Evolutionary conservation across 371 early-diverging fungal genomes (phyloP).

Genomic region (Amoeboradix gromovi): DNA sequence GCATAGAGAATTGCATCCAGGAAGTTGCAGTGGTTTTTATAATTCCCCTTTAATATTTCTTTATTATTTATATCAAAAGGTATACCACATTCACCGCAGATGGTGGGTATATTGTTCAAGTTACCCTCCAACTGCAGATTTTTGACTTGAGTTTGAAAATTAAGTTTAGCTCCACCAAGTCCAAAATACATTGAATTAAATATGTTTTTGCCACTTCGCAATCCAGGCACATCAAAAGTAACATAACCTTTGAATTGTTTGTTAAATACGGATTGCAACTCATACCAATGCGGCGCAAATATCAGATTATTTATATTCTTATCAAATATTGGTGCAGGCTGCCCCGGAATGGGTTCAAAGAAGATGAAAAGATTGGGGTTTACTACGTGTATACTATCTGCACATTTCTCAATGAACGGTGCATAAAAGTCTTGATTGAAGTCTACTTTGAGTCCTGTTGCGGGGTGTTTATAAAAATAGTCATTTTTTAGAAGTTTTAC

Average conservation of each 20-base stretch:
- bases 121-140: slow-evolving; percentile 20
- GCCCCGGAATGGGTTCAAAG: slow-evolving; percentile 30
- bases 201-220: slow-evolving; percentile 30
- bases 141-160: slow-evolving; percentile 37
- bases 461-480: slow-evolving; percentile 25
- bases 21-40: slow-evolving; percentile 25
- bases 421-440: slow-evolving; percentile 22
- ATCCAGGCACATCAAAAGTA: slow-evolving; percentile 27
- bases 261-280: slow-evolving; percentile 30
- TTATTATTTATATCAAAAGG: slow-evolving; percentile 45
- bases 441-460: slow-evolving; percentile 12
- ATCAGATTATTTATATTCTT: slow-evolving; percentile 15
- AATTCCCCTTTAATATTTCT: background rate
- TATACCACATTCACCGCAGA: slow-evolving; percentile 52
- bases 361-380: slow-evolving; percentile 25
- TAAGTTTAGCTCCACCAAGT: slow-evolving; percentile 32
- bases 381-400: slow-evolving; percentile 14
- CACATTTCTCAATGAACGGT: slow-evolving; percentile 19
- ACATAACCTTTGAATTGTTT: slow-evolving; percentile 21
- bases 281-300: slow-evolving; percentile 45
- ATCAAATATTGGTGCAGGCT: slow-evolving; percentile 23
- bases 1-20: slow-evolving; percentile 40
- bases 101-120: slow-evolving; percentile 26
- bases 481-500: slow-evolving; percentile 12
- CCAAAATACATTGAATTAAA: slow-evolving; percentile 30